Base-by-base conservation (phyloP, 176 grass and related monocot species). In the Pontederia paniculata region DNA sequence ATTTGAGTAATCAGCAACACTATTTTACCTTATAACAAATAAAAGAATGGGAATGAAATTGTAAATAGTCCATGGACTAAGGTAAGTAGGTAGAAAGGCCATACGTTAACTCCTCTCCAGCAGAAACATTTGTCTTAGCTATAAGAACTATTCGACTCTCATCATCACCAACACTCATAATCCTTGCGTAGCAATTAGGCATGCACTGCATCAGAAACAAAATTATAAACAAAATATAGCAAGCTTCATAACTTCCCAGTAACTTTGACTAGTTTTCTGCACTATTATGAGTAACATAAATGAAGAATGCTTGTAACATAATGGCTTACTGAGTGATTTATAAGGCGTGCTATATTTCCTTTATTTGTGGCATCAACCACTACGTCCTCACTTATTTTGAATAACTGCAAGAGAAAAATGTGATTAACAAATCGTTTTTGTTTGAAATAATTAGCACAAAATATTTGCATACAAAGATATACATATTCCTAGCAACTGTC, bases 121-220 rank as follows among this genome's bases (percentile, higher is more conserved):
- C 83, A 45, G 74, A 71, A 47, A 98, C 84, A 19, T 88, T 73
- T 67, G 73, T 75, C 65, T 81, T 98, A 19, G 93, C 93, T 20
- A 98, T 83, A 31, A 98, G 84, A 57, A 91, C 75, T 31, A 98
- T 86, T 57, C 84, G 72, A 58, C 54, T 83, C 68, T 88, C 76
- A 57, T 74, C 77, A 23, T 79, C 80, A 17, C 85, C 57, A 14
- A 78, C 76, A 44, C 65, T 89, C 83, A 98, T 65, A 57, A 91
- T 98, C 58, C 93, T 82, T 10, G 93, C 93, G 31, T 98, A 91
- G 80, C 93, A 98, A 65, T 82, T 98, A 16, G 93, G 93, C 83
- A 82, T 83, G 62, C 93, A 98, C 93, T 98, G 74, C 54, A 76
- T 48, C 19, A 50, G 67, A 28, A 66, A 61, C 45, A 9, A 28